Conservation (phyloP, 768 basidiomycete species). For the Boletus reticuloceps region DNA sequence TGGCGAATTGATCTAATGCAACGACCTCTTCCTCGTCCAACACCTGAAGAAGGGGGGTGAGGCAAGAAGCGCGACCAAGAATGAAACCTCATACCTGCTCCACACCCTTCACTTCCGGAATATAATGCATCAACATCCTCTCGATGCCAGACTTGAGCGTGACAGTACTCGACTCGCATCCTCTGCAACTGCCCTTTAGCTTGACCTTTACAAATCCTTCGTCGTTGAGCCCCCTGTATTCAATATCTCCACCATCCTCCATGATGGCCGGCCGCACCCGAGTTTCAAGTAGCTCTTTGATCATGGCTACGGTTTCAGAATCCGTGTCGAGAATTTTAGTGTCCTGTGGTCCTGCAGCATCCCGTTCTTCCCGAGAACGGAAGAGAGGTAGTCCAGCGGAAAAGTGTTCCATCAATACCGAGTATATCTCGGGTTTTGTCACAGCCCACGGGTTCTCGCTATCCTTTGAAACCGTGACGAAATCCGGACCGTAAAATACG, state of each 20-base stretch:
- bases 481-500: conserved; percentile 97
- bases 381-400: conserved; percentile 88
- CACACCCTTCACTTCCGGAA: conserved; percentile 91
- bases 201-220: conserved; percentile 82
- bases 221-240: conserved; percentile 89
- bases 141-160: conserved; percentile 97
- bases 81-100: conserved; percentile 58
- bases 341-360: conserved; percentile 86
- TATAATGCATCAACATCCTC: conserved; percentile 98
- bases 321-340: conserved; percentile 92
- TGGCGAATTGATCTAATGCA: conserved; percentile 84
- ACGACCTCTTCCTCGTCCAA: conserved; percentile 88
- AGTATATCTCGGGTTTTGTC: conserved; percentile 95
- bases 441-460: conserved; percentile 83
- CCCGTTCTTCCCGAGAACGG: conserved; percentile 74
- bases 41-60: conserved; percentile 48
- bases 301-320: conserved; percentile 97
- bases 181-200: conserved; percentile 96
- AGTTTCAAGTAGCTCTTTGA: conserved; percentile 95
- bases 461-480: conserved; percentile 94
- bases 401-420: conserved; percentile 95
- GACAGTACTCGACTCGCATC: conserved; percentile 90
- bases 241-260: conserved; percentile 99
- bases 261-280: conserved; percentile 94
- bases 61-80: neutral